Conservation (phyloP, 495 filamentous ascomycete genomes). For the Pseudomonodictys pantanalensis region DNA sequence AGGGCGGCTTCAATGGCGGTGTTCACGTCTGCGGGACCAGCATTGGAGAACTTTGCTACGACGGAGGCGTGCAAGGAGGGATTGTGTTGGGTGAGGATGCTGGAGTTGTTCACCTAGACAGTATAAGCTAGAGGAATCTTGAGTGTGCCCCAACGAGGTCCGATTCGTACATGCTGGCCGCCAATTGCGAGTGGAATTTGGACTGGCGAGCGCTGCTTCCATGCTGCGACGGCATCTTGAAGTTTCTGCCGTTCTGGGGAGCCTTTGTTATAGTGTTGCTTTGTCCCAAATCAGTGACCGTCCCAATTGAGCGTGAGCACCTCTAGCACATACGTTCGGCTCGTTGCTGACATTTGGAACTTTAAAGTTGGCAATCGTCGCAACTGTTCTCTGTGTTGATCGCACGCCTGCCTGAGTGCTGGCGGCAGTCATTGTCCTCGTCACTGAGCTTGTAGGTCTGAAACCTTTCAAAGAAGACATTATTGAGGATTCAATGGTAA, state of each 20-base stretch:
- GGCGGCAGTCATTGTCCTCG: slow-evolving; percentile 1
- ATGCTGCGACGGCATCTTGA: slow-evolving; percentile 61
- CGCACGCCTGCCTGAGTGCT: neutral
- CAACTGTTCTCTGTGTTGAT: slow-evolving; percentile 29
- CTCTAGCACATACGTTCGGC: slow-evolving; percentile 65
- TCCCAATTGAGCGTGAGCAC: neutral
- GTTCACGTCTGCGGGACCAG: slow-evolving; percentile 66
- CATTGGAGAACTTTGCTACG: slow-evolving; percentile 76
- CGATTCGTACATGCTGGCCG: slow-evolving; percentile 62
- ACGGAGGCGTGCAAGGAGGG: slow-evolving; percentile 69
- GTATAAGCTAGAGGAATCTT: slow-evolving; percentile 11
- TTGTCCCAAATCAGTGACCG: neutral
- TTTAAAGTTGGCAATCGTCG: slow-evolving; percentile 73
- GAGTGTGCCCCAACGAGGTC: neutral
- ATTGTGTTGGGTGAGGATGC: slow-evolving; percentile 61
- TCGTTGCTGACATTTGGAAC: slow-evolving; percentile 86
- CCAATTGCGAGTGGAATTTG: slow-evolving; percentile 75
- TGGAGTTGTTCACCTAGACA: slow-evolving; percentile 51
- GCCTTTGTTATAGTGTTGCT: slow-evolving; percentile 86
- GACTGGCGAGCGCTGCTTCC: slow-evolving; percentile 59
- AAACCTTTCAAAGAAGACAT: slow-evolving; percentile 19
- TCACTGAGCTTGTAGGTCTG: slow-evolving; percentile 1
- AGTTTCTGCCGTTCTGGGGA: slow-evolving; percentile 74
- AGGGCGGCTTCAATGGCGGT: slow-evolving; percentile 77
- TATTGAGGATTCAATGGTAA: neutral